Evolutionary conservation across 1,284 basidiomycete genomes (phyloP).

Genomic region (Pseudozyma pruni): DNA sequence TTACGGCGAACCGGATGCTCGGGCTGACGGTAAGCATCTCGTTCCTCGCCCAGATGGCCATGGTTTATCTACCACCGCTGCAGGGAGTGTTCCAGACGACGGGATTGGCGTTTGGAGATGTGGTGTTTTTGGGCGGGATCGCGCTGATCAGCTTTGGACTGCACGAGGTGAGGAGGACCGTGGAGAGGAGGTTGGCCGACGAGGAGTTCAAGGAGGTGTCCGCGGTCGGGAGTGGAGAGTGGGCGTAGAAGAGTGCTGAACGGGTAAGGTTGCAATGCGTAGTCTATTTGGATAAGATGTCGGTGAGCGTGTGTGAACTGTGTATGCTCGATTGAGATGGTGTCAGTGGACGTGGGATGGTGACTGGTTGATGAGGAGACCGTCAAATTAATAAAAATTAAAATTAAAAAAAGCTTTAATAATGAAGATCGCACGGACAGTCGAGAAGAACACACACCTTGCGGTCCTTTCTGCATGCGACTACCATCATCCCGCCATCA

Average conservation of each 20-base stretch:
- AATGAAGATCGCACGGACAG: conserved; percentile 8
- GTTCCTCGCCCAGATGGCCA: conserved; percentile 80
- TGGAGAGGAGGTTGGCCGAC: conserved; percentile 71
- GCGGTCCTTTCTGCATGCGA: no score
- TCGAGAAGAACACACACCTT: no score
- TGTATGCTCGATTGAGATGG: no score
- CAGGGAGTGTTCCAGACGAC: conserved; percentile 94
- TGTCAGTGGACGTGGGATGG: not conserved
- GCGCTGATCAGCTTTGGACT: conserved; percentile 77
- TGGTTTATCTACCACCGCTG: conserved; percentile 90
- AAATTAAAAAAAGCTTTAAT: no score
- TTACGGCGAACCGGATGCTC: conserved; percentile 81
- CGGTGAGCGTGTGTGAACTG: not conserved
- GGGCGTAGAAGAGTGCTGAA: conserved; percentile 21
- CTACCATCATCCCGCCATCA: no score
- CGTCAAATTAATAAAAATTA: no score
- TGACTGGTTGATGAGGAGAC: no score
- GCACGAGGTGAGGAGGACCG: conserved; percentile 83
- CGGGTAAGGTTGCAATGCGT: no score
- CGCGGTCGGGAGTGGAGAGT: conserved; percentile 8
- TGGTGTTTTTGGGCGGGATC: conserved; percentile 78
- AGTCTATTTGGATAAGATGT: no score
- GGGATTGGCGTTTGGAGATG: conserved; percentile 77
- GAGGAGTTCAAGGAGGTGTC: conserved; percentile 18
- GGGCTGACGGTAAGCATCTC: conserved; percentile 85